phyloP scores from a whole-genome alignment of 768 basidiomycete species.

The Asterophora parasitica region DNA sequence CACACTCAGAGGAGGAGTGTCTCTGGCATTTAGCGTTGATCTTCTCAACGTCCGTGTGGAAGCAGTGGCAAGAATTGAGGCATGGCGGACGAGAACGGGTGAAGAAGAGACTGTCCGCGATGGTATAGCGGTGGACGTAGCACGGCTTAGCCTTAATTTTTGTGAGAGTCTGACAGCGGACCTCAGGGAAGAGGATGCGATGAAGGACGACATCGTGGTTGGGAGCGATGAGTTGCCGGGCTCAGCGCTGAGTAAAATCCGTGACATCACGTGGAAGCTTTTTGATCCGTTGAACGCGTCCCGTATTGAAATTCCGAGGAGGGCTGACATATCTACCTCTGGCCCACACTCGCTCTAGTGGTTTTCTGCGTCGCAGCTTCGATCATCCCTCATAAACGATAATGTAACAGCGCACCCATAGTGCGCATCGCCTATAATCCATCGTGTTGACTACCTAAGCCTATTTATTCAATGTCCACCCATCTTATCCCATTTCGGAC shows the following conservation, averaged over 20 bases:
- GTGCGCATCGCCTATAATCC: too few relatives aligned
- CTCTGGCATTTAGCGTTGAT: conserved; percentile 13
- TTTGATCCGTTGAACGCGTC: neutral
- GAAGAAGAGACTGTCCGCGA: conserved; percentile 6
- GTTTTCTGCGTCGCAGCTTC: too few relatives aligned
- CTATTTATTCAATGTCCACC: too few relatives aligned
- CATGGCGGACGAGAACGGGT: conserved; percentile 16
- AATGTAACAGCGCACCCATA: too few relatives aligned
- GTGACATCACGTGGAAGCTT: conserved; percentile 17
- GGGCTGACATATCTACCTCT: too few relatives aligned
- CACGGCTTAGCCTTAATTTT: conserved; percentile 2
- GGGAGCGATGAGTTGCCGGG: neutral
- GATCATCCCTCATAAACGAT: too few relatives aligned
- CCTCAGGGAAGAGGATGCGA: conserved; percentile 14
- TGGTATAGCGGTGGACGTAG: neutral
- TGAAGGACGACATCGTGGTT: conserved; percentile 11
- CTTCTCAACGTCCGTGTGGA: conserved; percentile 18
- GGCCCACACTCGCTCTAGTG: too few relatives aligned
- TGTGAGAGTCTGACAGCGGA: conserved; percentile 8
- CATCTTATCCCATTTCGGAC: too few relatives aligned
- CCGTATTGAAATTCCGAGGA: too few relatives aligned
- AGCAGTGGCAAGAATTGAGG: conserved; percentile 20
- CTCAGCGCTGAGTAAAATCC: conserved; percentile 9
- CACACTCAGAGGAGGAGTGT: conserved; percentile 32
- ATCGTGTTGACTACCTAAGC: too few relatives aligned